A percentile compares a stretch with the other conserved stretches of the same genome.
phyloP scores from a whole-genome alignment of 192 early-diverging fungal genomes.

The Phycomyces nitens region DNA sequence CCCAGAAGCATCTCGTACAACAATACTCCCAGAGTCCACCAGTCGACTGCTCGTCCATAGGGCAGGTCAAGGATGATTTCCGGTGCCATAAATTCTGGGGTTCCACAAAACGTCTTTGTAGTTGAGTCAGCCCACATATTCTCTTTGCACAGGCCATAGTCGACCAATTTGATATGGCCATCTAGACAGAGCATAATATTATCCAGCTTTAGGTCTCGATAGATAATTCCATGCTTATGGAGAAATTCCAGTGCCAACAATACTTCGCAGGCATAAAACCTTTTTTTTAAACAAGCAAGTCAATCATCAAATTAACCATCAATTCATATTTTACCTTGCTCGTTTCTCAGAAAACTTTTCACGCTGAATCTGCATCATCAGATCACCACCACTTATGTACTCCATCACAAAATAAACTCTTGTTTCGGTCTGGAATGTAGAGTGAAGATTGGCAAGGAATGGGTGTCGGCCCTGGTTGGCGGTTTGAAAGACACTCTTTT shows the following conservation, averaged over 20 bases:
- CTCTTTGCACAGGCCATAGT: slow-evolving; percentile 86
- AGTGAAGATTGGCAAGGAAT: slow-evolving; percentile 94
- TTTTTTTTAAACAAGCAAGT: neutral
- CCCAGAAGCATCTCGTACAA: slow-evolving; percentile 70
- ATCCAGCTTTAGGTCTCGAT: slow-evolving; percentile 81
- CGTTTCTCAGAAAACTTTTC: slow-evolving; percentile 84
- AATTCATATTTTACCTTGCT: slow-evolving; percentile 65
- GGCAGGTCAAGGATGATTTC: slow-evolving; percentile 76
- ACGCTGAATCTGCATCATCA: slow-evolving; percentile 98
- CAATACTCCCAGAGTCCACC: slow-evolving; percentile 73
- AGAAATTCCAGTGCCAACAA: slow-evolving; percentile 93
- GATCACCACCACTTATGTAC: slow-evolving; percentile 93
- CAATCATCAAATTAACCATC: no score
- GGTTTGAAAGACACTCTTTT: slow-evolving; percentile 90
- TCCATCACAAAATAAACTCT: slow-evolving; percentile 98
- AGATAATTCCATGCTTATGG: slow-evolving; percentile 90
- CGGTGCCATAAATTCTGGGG: slow-evolving; percentile 88
- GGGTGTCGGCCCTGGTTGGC: slow-evolving; percentile 90
- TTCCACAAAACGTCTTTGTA: slow-evolving; percentile 81
- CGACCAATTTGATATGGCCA: slow-evolving; percentile 82
- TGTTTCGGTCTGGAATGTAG: slow-evolving; percentile 92
- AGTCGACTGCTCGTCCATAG: slow-evolving; percentile 77
- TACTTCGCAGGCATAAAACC: slow-evolving; percentile 94
- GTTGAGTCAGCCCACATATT: slow-evolving; percentile 65
- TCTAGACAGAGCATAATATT: slow-evolving; percentile 74